phyloP scores from a whole-genome alignment of 2,329 filamentous ascomycete genomes.

The Amauroascus verrucosus region DNA sequence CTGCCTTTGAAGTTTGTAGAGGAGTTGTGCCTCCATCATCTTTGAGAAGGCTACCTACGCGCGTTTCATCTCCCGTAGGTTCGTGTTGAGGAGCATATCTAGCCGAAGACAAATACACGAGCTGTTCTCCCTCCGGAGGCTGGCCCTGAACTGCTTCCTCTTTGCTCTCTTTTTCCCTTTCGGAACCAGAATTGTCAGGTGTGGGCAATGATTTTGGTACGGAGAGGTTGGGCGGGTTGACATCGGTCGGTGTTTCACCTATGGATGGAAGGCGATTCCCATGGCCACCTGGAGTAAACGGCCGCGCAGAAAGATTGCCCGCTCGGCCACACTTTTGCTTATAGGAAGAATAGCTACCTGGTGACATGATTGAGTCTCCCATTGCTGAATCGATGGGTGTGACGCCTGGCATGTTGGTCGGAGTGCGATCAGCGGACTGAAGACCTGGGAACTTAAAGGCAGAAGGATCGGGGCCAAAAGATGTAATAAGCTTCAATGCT shows the following conservation, averaged over 20 bases:
- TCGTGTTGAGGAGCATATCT: constrained; percentile 37
- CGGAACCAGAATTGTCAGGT: constrained; percentile 40
- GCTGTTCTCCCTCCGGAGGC: constrained; percentile 21
- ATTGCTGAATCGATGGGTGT: constrained; percentile 78
- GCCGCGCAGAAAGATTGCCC: constrained; percentile 58
- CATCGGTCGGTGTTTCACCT: constrained; percentile 54
- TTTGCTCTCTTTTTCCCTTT: constrained; percentile 29
- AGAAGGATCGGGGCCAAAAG: constrained; percentile 51
- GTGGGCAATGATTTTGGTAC: constrained; percentile 35
- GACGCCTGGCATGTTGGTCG: constrained; percentile 63
- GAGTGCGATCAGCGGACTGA: constrained; percentile 52
- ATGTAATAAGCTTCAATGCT: constrained; percentile 81
- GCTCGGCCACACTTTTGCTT: constrained; percentile 50
- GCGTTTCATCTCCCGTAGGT: constrained; percentile 39
- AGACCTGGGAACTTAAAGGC: constrained; percentile 55
- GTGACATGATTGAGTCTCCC: constrained; percentile 51
- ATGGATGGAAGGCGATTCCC: constrained; percentile 66
- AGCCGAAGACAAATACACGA: constrained; percentile 36
- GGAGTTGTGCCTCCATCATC: constrained; percentile 49
- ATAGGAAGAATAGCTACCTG: constrained; percentile 53
- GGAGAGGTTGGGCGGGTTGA: constrained; percentile 35
- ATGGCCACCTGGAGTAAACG: constrained; percentile 50
- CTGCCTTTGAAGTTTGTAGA: constrained; percentile 1
- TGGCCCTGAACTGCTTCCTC: constrained; percentile 22
- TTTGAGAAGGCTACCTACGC: constrained; percentile 54